Evolutionary conservation across 805 yeast genomes (phyloP), one percentile per base, ranked within the genome.

Genomic region (Wickerhamomyces tratensis): DNA sequence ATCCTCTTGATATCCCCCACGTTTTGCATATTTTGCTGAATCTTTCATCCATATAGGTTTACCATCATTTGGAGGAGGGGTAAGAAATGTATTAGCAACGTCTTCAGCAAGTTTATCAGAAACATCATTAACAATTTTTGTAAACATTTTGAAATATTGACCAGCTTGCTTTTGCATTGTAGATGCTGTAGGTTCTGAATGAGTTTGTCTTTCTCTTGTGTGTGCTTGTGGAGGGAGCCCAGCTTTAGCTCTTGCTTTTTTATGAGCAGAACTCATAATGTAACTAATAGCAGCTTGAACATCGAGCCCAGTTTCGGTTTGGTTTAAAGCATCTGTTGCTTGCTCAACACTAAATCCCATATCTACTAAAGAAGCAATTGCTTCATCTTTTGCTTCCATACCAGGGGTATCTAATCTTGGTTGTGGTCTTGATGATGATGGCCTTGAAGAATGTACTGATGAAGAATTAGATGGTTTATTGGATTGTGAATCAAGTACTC

Each of bases 11-110:
- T 52, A 67, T 4, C 69, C 67, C 7, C 11, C 63, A 43, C 47
- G 44, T 7, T 41, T 42, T 37, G 68, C 73, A 49, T 79, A 71
- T 49, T 53, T 64, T 12, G 62, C 66, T 50, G 75, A 80, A 46
- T 76, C 72, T 43, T 65, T 70, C 88, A 86, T 80, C 95, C 95
- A 86, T 2, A 80, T 76, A 0, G 95, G 95, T 48, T 54, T 57
- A 6, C 65, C 69, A 40, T 66, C 67, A 38, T 45, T 49, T 14
- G 52, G 40, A 15, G 49, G 46, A n/a, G 46, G 49, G 0, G 53
- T 37, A 38, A 54, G 46, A 11, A 57, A 45, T 26, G 54, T 51
- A 43, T 67, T 73, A 11, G 65, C 68, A 6, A 44, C 48, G 25
- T 54, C 53, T 35, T 35, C 41, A 29, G 47, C 41, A 2, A 54